These are phyloP conservation scores for Chytriomyces sp. DNA, from an alignment of 192 early-diverging fungal genomes.

Conservation along the genomic window DNA sequence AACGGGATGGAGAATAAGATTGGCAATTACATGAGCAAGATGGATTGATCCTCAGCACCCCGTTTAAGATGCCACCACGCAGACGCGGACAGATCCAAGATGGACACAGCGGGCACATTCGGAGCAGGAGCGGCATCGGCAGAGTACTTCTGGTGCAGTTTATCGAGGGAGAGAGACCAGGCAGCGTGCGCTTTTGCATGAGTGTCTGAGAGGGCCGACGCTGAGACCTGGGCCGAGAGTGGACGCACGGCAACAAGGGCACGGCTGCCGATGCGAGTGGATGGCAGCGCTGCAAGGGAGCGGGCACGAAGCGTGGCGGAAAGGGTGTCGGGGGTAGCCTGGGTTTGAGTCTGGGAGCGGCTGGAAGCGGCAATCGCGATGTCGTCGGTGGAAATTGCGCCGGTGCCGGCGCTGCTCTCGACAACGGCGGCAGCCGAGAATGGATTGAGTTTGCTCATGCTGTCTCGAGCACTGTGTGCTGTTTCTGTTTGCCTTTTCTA, in stretches of 20 bases:
- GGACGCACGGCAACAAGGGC: slow-evolving; percentile 71
- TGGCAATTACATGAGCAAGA: slow-evolving; percentile 77
- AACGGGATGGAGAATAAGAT: neutral
- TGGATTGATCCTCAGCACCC: slow-evolving; percentile 85
- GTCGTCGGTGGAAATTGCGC: slow-evolving; percentile 1
- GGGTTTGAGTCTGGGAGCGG: slow-evolving; percentile 42
- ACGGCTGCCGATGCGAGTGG: slow-evolving; percentile 52
- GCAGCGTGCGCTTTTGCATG: slow-evolving; percentile 72
- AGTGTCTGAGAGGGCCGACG: slow-evolving; percentile 61
- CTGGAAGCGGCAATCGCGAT: slow-evolving; percentile 3
- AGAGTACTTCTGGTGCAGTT: slow-evolving; percentile 17
- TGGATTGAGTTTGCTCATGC: slow-evolving; percentile 41
- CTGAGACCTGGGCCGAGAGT: slow-evolving; percentile 48
- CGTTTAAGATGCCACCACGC: slow-evolving; percentile 89
- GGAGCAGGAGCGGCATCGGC: slow-evolving; percentile 39
- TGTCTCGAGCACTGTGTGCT: too few species aligned
- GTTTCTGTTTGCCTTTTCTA: too few species aligned
- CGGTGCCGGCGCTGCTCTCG: slow-evolving; percentile 18
- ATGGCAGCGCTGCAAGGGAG: neutral
- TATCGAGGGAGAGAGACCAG: neutral
- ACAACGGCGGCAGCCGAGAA: slow-evolving; percentile 37
- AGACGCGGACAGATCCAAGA: slow-evolving; percentile 81
- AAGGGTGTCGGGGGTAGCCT: slow-evolving; percentile 19
- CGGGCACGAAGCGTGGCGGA: slow-evolving; percentile 27
- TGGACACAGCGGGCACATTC: slow-evolving; percentile 50